These are phyloP conservation scores for Fraxinus quadrangulata DNA, from an alignment of 257 asterid species.

Conservation along the genomic window DNA sequence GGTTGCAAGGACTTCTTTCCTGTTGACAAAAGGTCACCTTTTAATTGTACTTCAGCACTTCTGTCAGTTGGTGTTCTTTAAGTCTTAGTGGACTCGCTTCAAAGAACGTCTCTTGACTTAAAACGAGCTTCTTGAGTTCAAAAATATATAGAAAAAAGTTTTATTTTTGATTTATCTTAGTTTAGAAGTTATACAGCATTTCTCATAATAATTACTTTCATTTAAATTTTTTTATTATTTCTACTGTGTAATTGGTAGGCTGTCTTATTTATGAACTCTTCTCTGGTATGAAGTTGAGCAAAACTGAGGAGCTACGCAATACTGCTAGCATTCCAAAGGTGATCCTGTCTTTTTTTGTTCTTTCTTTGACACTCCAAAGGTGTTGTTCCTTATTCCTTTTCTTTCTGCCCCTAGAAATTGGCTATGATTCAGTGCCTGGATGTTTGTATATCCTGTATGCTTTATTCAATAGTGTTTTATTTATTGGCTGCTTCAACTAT, in stretches of 20 bases:
- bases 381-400: conserved; percentile 19
- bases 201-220: conserved; percentile 17
- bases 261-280: conserved; percentile 95
- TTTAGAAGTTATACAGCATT: conserved; percentile 13
- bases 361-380: conserved; percentile 8
- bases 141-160: neutral
- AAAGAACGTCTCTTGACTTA: neutral
- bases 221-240: conserved; percentile 23
- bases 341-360: conserved; percentile 26
- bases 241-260: conserved; percentile 55
- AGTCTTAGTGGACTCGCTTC: neutral
- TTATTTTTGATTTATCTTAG: neutral
- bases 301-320: conserved; percentile 87
- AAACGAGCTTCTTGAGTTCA: neutral
- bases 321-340: conserved; percentile 89
- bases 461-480: conserved; percentile 24
- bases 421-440: neutral
- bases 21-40: conserved; percentile 16
- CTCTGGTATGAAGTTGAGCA: conserved; percentile 82
- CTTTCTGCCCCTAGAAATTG: neutral
- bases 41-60: conserved; percentile 15
- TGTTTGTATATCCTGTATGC: conserved; percentile 8
- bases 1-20: conserved; percentile 12
- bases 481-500: conserved; percentile 27
- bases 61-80: conserved; percentile 14